Base-by-base conservation (phyloP, 2,329 filamentous ascomycete genomes). In the Epichloe brachyelytri region DNA sequence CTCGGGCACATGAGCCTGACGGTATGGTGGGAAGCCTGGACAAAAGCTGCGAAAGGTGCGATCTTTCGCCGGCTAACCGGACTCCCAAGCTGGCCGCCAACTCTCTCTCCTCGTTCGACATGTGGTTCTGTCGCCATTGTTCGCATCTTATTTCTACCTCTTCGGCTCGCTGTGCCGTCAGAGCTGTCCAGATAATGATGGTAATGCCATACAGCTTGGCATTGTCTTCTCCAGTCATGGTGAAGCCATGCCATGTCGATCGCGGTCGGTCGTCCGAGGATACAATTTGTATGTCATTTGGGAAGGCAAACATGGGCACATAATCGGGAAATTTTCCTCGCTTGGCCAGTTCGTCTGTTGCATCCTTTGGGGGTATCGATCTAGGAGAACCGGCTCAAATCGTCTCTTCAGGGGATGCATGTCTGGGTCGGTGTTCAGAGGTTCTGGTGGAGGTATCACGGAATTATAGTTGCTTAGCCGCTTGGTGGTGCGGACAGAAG, bases 241-340 rank as follows among this genome's bases (percentile, higher is more conserved):
- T 90, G 63, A 98, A 98, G 46, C 93, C 93, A 68, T 98, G 93
- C 93, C 93, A 98, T 22, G 90, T 96, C n/a, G 93, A 91, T 55
- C 89, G 79, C 1, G 93, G 93, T 55, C 90, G 79, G 64, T 95
- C 88, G 62, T 98, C 93, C 1, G 90, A 90, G 1, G 93, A 96
- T 10, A 97, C 88, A 49, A 98, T 93, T 56, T 89, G 89, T 59
- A 98, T 93, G 66, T 98, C 93, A 67, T 97, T 96, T 44, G 93
- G 93, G 61, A 97, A 98, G 50, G 93, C 90, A 68, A 98, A 98
- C 93, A 98, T 97, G 51, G 93, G 93, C 17, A 98, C 88, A 62
- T 96, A 98, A 64, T 98, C 93, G 1, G 93, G 93, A 63, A 98
- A 97, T 52, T 79, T 83, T 50, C 88, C 89, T 62, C 93, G 79